Percentiles rank a stretch among this genome's conserved stretches.
Evolutionary conservation across 495 filamentous ascomycete species (phyloP).

Genomic region (Penicillium angulare): DNA sequence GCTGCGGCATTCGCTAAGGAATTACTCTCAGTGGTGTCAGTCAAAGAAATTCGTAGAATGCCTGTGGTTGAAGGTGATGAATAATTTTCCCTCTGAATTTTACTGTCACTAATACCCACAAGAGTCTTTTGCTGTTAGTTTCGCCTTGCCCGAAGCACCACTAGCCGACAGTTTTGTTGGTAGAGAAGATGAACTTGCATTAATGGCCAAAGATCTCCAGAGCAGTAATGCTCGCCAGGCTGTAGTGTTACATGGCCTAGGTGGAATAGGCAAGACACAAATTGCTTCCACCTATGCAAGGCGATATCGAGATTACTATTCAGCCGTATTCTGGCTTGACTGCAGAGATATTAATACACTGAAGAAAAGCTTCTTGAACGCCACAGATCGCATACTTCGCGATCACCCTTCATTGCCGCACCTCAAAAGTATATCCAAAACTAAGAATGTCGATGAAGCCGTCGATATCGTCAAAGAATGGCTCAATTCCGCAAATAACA

Average conservation of each 20-base stretch:
- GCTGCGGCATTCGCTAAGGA: constrained; percentile 14
- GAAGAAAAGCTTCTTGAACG: neutral
- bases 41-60: too few species aligned
- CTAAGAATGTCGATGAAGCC: neutral
- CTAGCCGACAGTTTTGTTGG: too few species aligned
- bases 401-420: neutral
- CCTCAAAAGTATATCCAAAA: neutral
- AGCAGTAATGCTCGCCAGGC: neutral
- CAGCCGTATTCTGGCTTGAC: constrained; percentile 1
- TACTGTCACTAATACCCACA: too few species aligned
- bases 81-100: too few species aligned
- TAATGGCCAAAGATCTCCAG: neutral
- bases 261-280: constrained; percentile 10
- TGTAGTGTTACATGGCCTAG: constrained; percentile 2
- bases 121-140: too few species aligned
- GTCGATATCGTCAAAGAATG: neutral
- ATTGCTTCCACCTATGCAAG: constrained; percentile 1
- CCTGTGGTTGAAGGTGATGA: too few species aligned
- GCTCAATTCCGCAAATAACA: neutral
- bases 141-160: too few species aligned
- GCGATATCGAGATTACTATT: neutral
- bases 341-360: neutral
- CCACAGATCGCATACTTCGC: neutral
- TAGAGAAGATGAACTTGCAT: neutral
- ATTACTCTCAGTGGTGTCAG: neutral